phyloP scores from a whole-genome alignment of 148 eudicot species.

The Chenopodium album region DNA sequence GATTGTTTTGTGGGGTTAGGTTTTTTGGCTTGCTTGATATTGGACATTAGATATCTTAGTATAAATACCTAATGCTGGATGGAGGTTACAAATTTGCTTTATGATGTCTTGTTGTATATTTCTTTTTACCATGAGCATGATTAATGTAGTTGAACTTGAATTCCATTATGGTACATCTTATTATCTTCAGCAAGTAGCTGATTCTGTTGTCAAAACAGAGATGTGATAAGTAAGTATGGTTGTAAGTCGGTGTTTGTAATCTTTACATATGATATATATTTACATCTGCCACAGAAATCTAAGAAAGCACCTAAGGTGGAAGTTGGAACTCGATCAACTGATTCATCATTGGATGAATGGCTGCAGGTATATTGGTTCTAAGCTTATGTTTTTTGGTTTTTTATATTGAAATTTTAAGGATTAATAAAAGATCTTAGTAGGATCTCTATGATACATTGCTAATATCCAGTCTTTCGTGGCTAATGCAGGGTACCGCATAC shows the following conservation, averaged over 20 bases:
- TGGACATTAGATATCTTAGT: background rate
- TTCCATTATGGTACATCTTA: background rate
- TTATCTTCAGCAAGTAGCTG: background rate
- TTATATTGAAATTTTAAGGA: background rate
- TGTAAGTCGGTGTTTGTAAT: background rate
- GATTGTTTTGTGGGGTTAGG: background rate
- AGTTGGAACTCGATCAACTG: slow-evolving; percentile 84
- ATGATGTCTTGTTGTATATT: background rate
- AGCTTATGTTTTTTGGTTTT: background rate
- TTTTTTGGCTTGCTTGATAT: background rate
- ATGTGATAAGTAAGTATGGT: background rate
- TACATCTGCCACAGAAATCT: slow-evolving; percentile 50
- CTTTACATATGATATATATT: background rate
- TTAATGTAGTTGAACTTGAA: background rate
- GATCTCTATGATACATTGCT: background rate
- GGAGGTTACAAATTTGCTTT: background rate
- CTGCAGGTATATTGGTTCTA: slow-evolving; percentile 56
- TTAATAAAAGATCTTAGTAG: too few species aligned
- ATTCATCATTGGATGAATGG: slow-evolving; percentile 94
- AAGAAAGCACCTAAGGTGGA: slow-evolving; percentile 93
- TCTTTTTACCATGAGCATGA: background rate
- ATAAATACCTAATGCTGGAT: background rate
- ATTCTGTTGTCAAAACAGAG: background rate
- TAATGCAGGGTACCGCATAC: slow-evolving; percentile 80
- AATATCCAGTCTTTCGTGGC: background rate